Percentiles rank a stretch among this genome's conserved stretches.
Conservation (phyloP, 2,329 filamentous ascomycete species). For the Exserohilum rostratum region DNA sequence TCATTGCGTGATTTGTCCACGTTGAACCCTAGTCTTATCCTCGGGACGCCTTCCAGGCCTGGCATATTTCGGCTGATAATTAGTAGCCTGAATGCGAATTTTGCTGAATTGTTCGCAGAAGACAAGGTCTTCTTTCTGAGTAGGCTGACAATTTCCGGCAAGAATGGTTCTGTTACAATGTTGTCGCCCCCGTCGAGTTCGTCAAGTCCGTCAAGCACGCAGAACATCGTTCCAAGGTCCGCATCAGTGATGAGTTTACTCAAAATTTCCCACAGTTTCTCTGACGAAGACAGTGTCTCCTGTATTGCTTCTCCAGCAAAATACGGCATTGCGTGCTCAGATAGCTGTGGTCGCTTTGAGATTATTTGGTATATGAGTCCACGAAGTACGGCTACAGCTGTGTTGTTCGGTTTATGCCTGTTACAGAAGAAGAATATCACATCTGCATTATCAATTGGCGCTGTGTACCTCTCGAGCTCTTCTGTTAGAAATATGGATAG, state of each 20-base stretch:
- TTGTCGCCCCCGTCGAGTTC: neutral
- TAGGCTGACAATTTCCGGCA: constrained; percentile 20
- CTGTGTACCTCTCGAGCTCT: constrained; percentile 17
- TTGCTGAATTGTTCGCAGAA: neutral
- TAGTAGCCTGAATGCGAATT: neutral
- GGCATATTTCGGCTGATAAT: neutral
- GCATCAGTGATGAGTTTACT: neutral
- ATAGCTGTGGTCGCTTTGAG: neutral
- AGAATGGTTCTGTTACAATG: neutral
- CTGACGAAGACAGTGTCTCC: neutral
- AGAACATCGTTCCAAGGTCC: neutral
- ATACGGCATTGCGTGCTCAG: neutral
- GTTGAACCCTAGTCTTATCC: constrained; percentile 33
- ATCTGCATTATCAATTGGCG: neutral
- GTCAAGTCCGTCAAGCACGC: neutral
- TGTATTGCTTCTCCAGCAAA: neutral
- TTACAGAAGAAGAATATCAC: constrained; percentile 33
- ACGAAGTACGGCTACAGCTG: constrained; percentile 26
- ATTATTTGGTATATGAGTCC: constrained; percentile 14
- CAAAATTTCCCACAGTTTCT: neutral
- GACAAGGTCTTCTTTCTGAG: neutral
- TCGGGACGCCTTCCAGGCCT: constrained; percentile 5
- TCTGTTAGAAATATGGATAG: constrained; percentile 37
- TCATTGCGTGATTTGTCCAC: constrained; percentile 24
- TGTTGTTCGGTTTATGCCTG: constrained; percentile 33